phyloP scores from a whole-genome alignment of 352 stramenopile genomes.

The Phytophthora kernoviae region DNA sequence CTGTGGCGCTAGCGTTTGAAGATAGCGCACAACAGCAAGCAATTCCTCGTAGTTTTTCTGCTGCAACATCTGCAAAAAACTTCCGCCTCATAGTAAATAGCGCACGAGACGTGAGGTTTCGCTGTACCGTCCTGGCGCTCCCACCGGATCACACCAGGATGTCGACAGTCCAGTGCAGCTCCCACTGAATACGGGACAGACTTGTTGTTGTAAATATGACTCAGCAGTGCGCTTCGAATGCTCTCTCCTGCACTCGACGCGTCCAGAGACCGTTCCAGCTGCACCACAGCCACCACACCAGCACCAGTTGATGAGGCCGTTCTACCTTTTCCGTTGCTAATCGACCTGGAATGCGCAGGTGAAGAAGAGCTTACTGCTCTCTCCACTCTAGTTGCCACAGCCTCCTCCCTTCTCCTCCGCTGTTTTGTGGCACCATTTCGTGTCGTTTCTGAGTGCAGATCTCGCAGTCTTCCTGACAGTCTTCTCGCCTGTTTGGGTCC shows the following conservation, averaged over 20 bases:
- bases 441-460: slow-evolving; percentile 26
- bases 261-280: slow-evolving; percentile 50
- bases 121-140: slow-evolving; percentile 23
- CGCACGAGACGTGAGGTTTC: slow-evolving; percentile 25
- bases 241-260: slow-evolving; percentile 37
- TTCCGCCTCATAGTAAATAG: slow-evolving; percentile 50
- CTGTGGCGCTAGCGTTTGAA: slow-evolving; percentile 29
- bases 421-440: neutral
- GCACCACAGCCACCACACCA: slow-evolving; percentile 30
- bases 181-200: slow-evolving; percentile 40
- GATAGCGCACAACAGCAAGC: slow-evolving; percentile 30
- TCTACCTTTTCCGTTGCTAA: neutral
- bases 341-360: slow-evolving; percentile 3
- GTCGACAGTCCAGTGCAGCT: slow-evolving; percentile 32
- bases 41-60: slow-evolving; percentile 44
- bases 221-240: slow-evolving; percentile 48
- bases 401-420: slow-evolving; percentile 8
- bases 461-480: slow-evolving; percentile 20
- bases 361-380: neutral
- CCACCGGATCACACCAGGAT: slow-evolving; percentile 44
- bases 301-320: slow-evolving; percentile 9
- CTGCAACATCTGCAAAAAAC: slow-evolving; percentile 47
- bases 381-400: neutral
- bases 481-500: slow-evolving; percentile 23
- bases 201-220: slow-evolving; percentile 66